Evolutionary conservation across 1,139 yeast species (phyloP), one percentile per base, ranked within the genome.

Genomic region (Protomyces arabidopsidicola): DNA sequence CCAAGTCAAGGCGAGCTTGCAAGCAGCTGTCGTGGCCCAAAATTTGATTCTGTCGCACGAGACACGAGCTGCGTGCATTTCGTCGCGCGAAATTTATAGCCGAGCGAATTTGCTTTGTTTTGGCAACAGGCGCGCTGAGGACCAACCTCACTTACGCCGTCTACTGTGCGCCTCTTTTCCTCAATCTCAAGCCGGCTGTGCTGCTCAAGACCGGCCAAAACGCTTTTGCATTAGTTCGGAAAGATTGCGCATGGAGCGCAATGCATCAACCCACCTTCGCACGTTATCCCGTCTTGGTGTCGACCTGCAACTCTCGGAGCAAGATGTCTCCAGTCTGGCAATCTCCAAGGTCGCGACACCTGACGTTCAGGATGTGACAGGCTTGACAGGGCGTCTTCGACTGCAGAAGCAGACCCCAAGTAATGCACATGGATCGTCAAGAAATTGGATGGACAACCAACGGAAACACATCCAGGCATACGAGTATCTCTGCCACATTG

Each of bases 401-500:
- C 55, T 63, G 6, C 65, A 53, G 22, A 42, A 76, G 75, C 35
- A 24, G 16, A 14, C 42, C 8, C 51, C 27, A 5, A 51, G 34
- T 10, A 39, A 48, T 10, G 16, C 58, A 10, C 39, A 64, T 2
- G 62, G 70, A 16, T 70, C 72, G 8, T 69, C 74, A 9, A 69
- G 71, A 45, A 73, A 74, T 61, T 75, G 79, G 74, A 77, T 78
- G 79, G 81, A 79, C 67, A 73, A 72, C 60, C 79, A 78, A 67
- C 73, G 81, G 8, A 74, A 77, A 65, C 75, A 75, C 63, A 67
- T 79, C 35, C 81, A 81, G 67, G 85, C 85, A 0, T 89, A 90
- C 70, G 96, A 90, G 72, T 93, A 90, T 72, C 79, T 93, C 45
- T 93, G 98, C 73, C 85, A 97, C 69, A 85, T 93, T 38, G 84